Conservation (phyloP, 306 rosid species). For the Vachellia collinsii region DNA sequence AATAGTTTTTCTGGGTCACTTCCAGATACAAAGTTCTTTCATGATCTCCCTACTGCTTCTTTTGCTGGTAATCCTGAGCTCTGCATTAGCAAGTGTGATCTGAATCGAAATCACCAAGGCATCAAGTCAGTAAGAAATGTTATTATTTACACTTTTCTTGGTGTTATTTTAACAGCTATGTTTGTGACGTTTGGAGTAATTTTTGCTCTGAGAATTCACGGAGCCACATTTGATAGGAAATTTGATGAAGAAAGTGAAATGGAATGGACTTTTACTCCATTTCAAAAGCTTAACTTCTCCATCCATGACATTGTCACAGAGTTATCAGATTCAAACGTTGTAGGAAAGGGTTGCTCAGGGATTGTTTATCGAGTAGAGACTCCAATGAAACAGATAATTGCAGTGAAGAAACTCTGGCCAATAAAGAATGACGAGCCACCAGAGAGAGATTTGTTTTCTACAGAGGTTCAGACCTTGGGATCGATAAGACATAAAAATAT, state of each 20-base stretch:
- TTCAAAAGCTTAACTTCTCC: slow-evolving; percentile 83
- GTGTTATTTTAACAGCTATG: slow-evolving; percentile 57
- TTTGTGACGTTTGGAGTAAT: slow-evolving; percentile 58
- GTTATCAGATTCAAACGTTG: slow-evolving; percentile 76
- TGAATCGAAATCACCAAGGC: slow-evolving; percentile 38
- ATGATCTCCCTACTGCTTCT: slow-evolving; percentile 63
- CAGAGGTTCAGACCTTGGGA: slow-evolving; percentile 90
- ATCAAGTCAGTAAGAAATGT: slow-evolving; percentile 56
- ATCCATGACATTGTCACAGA: slow-evolving; percentile 65
- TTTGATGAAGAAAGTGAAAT: slow-evolving; percentile 52
- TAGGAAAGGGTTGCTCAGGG: slow-evolving; percentile 92
- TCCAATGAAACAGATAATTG: slow-evolving; percentile 73
- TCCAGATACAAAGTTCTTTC: slow-evolving; percentile 81
- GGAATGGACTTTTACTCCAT: slow-evolving; percentile 91
- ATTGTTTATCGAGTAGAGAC: slow-evolving; percentile 92
- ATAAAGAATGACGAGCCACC: slow-evolving; percentile 59
- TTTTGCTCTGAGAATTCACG: slow-evolving; percentile 61
- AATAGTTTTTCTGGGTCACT: slow-evolving; percentile 77
- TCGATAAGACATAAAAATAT: slow-evolving; percentile 90
- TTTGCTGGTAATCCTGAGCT: slow-evolving; percentile 74
- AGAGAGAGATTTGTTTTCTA: slow-evolving; percentile 70
- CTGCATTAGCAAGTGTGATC: slow-evolving; percentile 63
- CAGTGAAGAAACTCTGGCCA: slow-evolving; percentile 97
- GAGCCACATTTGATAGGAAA: slow-evolving; percentile 41
- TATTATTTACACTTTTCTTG: slow-evolving; percentile 61